Percentiles rank a stretch among this genome's conserved stretches.
phyloP scores from a whole-genome alignment of 2,329 filamentous ascomycete genomes.

The Clarireedia hainanense region DNA sequence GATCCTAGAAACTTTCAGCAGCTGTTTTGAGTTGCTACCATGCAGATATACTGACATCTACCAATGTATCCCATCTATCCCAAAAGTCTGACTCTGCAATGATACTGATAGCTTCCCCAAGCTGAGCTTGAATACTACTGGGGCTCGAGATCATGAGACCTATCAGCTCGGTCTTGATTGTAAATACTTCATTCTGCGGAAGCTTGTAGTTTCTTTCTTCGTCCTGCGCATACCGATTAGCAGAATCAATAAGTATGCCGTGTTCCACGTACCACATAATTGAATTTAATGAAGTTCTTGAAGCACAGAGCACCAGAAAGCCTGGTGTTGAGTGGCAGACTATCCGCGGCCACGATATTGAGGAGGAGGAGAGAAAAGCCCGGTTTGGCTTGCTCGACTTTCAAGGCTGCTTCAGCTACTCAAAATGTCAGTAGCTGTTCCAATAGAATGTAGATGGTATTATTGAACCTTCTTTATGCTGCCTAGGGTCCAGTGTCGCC shows the following conservation, averaged over 20 bases:
- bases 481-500: conserved; percentile 78
- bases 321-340: conserved; percentile 67
- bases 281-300: conserved; percentile 95
- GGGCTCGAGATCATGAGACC: conserved; percentile 94
- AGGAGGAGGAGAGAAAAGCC: conserved; percentile 84
- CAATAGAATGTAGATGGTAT: conserved; percentile 20
- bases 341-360: conserved; percentile 75
- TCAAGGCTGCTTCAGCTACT: conserved; percentile 73
- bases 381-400: conserved; percentile 71
- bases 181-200: conserved; percentile 68
- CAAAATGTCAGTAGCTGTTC: conserved; percentile 17
- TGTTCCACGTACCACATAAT: conserved; percentile 64
- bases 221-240: conserved; percentile 43
- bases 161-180: conserved; percentile 92
- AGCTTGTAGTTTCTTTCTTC: conserved; percentile 93
- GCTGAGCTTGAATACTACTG: conserved; percentile 78
- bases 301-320: conserved; percentile 88
- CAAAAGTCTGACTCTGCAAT: conserved; percentile 99
- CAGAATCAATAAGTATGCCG: background rate
- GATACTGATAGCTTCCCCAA: conserved; percentile 92
- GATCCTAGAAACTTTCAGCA: conserved; percentile 48
- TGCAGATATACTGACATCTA: conserved; percentile 50
- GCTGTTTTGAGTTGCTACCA: background rate
- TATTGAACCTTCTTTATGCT: conserved; percentile 77
- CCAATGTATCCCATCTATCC: conserved; percentile 91